phyloP scores from a whole-genome alignment of 306 rosid species.

The Arachis hypogaea region DNA sequence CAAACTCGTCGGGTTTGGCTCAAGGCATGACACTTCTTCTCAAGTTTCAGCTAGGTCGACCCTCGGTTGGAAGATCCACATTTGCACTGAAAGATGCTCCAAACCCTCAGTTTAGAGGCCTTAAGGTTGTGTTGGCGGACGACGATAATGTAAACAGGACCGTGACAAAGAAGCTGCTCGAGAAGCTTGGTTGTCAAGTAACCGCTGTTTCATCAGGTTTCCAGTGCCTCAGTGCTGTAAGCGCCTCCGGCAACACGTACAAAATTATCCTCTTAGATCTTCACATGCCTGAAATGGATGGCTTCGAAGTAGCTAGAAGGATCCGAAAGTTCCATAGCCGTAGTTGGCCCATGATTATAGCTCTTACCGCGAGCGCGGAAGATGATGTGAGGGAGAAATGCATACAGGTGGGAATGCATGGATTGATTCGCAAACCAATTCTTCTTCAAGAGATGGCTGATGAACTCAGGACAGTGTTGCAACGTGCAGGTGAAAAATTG shows the following conservation, averaged over 20 bases:
- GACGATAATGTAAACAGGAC: conserved; percentile 73
- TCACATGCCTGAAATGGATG: conserved; percentile 88
- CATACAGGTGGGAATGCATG: conserved; percentile 73
- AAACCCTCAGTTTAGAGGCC: conserved; percentile 60
- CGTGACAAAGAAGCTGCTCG: conserved; percentile 77
- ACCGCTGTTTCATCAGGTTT: conserved; percentile 74
- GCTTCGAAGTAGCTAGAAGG: conserved; percentile 73
- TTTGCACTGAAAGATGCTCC: conserved; percentile 45
- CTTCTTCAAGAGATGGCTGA: conserved; percentile 64
- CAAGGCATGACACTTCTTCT: conserved; percentile 80
- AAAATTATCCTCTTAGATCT: conserved; percentile 68
- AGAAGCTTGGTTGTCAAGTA: conserved; percentile 84
- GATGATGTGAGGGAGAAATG: conserved; percentile 73
- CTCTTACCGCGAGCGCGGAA: conserved; percentile 72
- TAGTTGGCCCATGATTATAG: conserved; percentile 72
- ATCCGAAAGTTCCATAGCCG: conserved; percentile 61
- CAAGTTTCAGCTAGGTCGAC: conserved; percentile 53
- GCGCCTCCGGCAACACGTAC: conserved; percentile 46
- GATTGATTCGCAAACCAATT: conserved; percentile 72
- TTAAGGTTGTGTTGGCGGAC: conserved; percentile 63
- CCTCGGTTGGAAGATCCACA: conserved; percentile 49
- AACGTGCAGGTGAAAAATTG: conserved; percentile 58
- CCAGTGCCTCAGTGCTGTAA: conserved; percentile 59
- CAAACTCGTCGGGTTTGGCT: conserved; percentile 52
- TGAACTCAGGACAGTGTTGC: conserved; percentile 65